Evolutionary conservation across 2,329 filamentous ascomycete genomes (phyloP).

Genomic region (Tolypocladium tundrense): DNA sequence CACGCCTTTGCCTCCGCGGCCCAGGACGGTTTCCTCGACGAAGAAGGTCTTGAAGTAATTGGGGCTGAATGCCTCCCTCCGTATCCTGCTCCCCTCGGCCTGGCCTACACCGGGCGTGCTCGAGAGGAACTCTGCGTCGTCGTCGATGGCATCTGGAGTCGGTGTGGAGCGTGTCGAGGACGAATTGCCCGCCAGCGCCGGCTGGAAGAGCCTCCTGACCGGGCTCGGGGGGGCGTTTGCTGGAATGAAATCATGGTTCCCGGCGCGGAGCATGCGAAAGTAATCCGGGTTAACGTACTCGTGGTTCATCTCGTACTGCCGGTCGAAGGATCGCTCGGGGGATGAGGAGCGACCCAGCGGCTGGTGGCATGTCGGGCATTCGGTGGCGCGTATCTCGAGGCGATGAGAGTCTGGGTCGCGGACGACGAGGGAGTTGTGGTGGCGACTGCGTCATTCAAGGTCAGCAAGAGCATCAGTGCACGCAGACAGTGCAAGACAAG

Average conservation of each 20-base stretch:
- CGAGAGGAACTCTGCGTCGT: constrained; percentile 39
- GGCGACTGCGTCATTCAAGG: constrained; percentile 50
- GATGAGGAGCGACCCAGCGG: constrained; percentile 42
- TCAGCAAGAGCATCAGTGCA: background rate
- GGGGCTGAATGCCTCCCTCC: constrained; percentile 76
- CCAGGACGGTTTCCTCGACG: constrained; percentile 75
- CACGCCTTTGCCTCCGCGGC: constrained; percentile 86
- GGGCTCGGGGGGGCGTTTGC: constrained; percentile 39
- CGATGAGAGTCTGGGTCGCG: constrained; percentile 78
- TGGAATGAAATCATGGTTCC: constrained; percentile 33
- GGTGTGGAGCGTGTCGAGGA: constrained; percentile 7
- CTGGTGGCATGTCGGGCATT: constrained; percentile 88
- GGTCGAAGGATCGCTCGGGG: constrained; percentile 40
- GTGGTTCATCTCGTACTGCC: constrained; percentile 24
- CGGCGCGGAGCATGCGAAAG: constrained; percentile 78
- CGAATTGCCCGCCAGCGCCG: constrained; percentile 20
- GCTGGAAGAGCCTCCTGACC: constrained; percentile 41
- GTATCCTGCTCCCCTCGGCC: constrained; percentile 58
- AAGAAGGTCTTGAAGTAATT: constrained; percentile 94
- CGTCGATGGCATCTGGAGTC: constrained; percentile 12
- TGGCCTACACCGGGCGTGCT: constrained; percentile 39
- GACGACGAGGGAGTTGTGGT: constrained; percentile 85
- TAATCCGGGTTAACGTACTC: constrained; percentile 85
- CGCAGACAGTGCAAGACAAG: background rate
- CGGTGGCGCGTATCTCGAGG: constrained; percentile 67